Base-by-base conservation (phyloP, 2,329 filamentous ascomycete species). In the Hymenoscyphus occultus region DNA sequence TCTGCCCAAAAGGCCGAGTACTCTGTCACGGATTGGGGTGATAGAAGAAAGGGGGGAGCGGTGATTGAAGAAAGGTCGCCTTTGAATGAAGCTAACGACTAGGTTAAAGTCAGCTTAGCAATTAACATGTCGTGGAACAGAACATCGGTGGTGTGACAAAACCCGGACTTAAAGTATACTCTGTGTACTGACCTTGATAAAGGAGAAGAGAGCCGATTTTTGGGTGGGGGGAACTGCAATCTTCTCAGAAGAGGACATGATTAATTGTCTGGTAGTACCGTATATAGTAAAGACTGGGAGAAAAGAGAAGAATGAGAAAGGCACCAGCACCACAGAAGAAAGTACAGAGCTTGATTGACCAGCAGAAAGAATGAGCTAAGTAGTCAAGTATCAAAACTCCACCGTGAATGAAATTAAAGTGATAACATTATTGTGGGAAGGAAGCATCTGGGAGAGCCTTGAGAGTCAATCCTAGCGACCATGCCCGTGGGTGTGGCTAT, bases 1-100 rank as follows among this genome's bases (percentile, higher is more conserved):
- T 92, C 90, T 66, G 87, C 88, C 90, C 91, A 94, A 80, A 92
- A 93, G 63, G 89, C 85, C 68, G 89, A 91, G 79, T 90, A 93
- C 76, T 94, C 91, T 73, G 89, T 90, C 67, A 93, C 81, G 69
- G 90, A 92, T 73, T 89, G 91, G 54, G 88, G 85, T 60, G 90
- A 92, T 65, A 93, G 86, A 69, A 93, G 92, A 73, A 93, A 93
- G n/a, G 91, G 90, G 60, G 91, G 91, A 39, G 91, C 91, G 42
- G 91, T 93, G 71, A 93, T 81, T 68, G 89, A 91, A 56, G 90
- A 89, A 64, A 93, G 84, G 76, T 94, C 91, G 74, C 91, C 91
- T 76, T 90, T 92, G 81, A 93, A 93, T 10, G 89, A 91, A 64
- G 90, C 88, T 73, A 93, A 90, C 61, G 90, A 92, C 87, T 72